Evolutionary conservation across 2,329 filamentous ascomycete genomes (phyloP), one percentile per base, ranked within the genome.

Genomic region (Sporothrix protearum): DNA sequence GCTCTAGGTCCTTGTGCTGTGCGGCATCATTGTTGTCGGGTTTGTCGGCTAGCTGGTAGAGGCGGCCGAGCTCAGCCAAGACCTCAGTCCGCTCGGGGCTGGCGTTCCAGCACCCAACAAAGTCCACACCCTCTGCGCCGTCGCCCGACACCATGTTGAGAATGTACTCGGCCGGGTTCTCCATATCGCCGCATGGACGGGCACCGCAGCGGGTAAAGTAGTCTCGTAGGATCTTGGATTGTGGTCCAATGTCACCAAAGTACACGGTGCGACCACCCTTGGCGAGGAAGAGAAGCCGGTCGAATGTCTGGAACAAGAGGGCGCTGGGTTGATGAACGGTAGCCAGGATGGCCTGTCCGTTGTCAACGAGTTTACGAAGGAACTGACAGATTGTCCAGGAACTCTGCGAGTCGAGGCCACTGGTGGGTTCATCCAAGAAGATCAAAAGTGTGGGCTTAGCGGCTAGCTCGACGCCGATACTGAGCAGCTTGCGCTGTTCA

Each of bases 161-260:
- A 91, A 94, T 94, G 88, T 90, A 93, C 80, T 96, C 92, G 42
- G 92, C 92, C 5, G 92, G 92, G 80, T 96, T 96, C 45, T 90
- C 91, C 8, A 88, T 87, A 1, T 82, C 76, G 0, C 89, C 90
- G 78, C 92, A 95, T 36, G 36, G 80, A n/a, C 59, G 33, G 0
- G 55, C 87, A 88, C 39, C 63, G 19, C 19, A 36, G 16, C 45
- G 85, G 78, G 93, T 91, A 76, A 96, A 96, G 81, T 96, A 96
- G 73, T 84, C 83, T 1, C 88, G 91, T 77, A 96, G 82, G 1
- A 83, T 87, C 72, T 86, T 82, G 0, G 91, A 91, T 79, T 91
- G 89, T 75, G 90, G 81, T 74, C 92, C 93, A 72, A 95, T 70
- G 14, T 71, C 64, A 19, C 74, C 74, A 72, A 75, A 75, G 68